Conservation (phyloP, 371 early-diverging fungal species). For the Nematocida parisii region DNA sequence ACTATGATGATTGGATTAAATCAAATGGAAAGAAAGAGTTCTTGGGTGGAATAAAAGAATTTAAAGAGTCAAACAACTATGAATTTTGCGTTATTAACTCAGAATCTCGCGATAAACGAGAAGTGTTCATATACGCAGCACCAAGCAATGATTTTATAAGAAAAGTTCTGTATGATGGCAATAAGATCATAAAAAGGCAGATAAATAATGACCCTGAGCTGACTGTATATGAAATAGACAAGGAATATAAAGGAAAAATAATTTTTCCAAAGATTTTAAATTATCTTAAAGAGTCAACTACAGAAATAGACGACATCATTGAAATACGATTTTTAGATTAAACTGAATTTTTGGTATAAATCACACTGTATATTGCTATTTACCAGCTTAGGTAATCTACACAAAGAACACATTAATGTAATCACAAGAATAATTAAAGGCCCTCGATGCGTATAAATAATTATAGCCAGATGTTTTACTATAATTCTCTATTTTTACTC, state of each 20-base stretch:
- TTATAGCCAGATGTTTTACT: too few species aligned
- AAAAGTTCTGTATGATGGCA: neutral
- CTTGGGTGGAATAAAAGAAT: neutral
- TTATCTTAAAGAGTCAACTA: neutral
- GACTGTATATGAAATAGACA: slow-evolving; percentile 2
- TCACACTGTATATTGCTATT: too few species aligned
- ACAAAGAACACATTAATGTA: too few species aligned
- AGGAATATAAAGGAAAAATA: neutral
- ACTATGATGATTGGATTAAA: slow-evolving; percentile 62
- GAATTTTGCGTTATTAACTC: slow-evolving; percentile 10
- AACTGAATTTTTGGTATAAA: neutral
- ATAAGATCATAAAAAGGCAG: neutral
- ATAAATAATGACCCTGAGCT: slow-evolving; percentile 6
- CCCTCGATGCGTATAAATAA: too few species aligned
- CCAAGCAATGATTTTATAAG: slow-evolving; percentile 9
- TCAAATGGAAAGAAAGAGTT: slow-evolving; percentile 48
- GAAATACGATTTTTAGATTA: neutral
- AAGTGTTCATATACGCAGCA: slow-evolving; percentile 2
- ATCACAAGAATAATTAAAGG: too few species aligned
- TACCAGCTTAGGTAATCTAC: too few species aligned
- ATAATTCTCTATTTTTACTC: too few species aligned
- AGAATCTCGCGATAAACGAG: neutral
- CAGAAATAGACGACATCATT: too few species aligned
- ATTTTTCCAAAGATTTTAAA: slow-evolving; percentile 13
- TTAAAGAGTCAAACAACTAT: neutral